Percentiles rank a stretch among this genome's conserved stretches.
Conservation (phyloP, 2,329 filamentous ascomycete genomes). For the Diaporthe australafricana region DNA sequence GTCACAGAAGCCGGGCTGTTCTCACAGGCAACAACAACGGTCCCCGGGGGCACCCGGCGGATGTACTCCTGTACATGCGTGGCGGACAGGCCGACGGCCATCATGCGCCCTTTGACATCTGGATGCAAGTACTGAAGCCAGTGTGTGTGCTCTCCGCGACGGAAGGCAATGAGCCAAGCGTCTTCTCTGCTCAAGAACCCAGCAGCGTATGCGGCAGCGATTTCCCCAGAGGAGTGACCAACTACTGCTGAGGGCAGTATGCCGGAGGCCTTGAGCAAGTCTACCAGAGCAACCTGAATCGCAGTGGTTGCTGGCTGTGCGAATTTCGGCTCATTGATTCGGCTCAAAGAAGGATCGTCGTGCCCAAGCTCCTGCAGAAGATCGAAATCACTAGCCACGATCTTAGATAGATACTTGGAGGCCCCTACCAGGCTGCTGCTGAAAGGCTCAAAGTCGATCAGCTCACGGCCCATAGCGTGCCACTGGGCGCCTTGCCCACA, state of each 20-base stretch:
- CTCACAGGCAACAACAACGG: conserved; percentile 55
- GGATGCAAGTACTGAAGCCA: conserved; percentile 44
- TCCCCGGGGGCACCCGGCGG: conserved; percentile 12
- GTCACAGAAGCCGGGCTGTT: conserved; percentile 58
- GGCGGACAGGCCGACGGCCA: conserved; percentile 51
- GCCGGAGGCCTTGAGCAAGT: conserved; percentile 39
- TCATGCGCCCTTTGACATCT: conserved; percentile 53
- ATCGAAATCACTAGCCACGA: conserved; percentile 41
- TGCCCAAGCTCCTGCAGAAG: conserved; percentile 39
- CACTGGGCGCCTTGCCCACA: conserved; percentile 52
- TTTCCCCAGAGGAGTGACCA: conserved; percentile 61
- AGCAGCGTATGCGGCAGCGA: conserved; percentile 57
- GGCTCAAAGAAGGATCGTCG: conserved; percentile 11
- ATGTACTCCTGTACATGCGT: conserved; percentile 46
- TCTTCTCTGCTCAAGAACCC: conserved; percentile 49
- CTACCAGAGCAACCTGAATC: conserved; percentile 41
- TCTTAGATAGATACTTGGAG: conserved; percentile 43
- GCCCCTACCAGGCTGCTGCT: conserved; percentile 44
- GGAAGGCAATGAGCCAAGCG: conserved; percentile 56
- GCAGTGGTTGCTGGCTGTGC: conserved; percentile 37
- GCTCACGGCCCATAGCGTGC: conserved; percentile 51
- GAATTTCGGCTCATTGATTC: conserved; percentile 32
- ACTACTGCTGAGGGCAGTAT: conserved; percentile 45
- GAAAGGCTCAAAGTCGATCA: conserved; percentile 46
- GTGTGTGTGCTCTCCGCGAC: conserved; percentile 51